Evolutionary conservation across 352 stramenopile genomes (phyloP).

Genomic region (Phytophthora pisi): DNA sequence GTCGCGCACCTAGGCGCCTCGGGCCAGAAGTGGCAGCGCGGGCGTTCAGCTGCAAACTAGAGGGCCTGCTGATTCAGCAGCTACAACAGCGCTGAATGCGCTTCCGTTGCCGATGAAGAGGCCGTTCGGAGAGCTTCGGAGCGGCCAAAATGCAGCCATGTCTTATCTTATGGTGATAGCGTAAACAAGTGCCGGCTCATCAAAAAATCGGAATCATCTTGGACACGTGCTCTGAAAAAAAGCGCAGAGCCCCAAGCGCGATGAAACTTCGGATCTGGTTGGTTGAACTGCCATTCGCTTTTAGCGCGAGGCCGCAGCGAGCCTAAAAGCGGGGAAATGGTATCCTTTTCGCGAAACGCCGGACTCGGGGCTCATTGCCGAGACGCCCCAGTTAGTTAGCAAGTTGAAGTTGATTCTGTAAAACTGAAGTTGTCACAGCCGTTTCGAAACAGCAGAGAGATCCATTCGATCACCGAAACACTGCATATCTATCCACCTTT

Average conservation of each 20-base stretch:
- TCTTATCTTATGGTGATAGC: conserved; percentile 8
- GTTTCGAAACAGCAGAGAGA: conserved; percentile 23
- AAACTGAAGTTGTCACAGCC: conserved; percentile 10
- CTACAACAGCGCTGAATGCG: background rate
- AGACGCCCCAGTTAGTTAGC: conserved; percentile 4
- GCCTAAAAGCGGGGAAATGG: background rate
- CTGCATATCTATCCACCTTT: background rate
- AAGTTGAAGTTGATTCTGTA: conserved; percentile 15
- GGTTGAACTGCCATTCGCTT: conserved; percentile 3
- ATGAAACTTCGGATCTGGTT: background rate
- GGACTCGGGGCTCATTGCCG: conserved; percentile 3
- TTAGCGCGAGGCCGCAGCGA: background rate
- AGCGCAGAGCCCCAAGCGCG: background rate
- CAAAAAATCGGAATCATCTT: conserved; percentile 2
- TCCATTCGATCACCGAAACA: conserved; percentile 6
- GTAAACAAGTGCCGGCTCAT: background rate
- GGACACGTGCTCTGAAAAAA: background rate
- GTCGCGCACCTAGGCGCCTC: background rate
- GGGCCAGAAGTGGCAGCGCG: conserved; percentile 9
- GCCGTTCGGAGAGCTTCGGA: background rate
- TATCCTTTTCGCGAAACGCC: conserved; percentile 10
- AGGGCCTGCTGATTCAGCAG: background rate
- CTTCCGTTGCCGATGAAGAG: background rate
- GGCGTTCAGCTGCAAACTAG: background rate
- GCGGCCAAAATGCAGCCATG: conserved; percentile 12